Evolutionary conservation across 148 eudicot genomes (phyloP), one percentile per base, ranked within the genome.

Genomic region (Vaccinium vitisidaea): DNA sequence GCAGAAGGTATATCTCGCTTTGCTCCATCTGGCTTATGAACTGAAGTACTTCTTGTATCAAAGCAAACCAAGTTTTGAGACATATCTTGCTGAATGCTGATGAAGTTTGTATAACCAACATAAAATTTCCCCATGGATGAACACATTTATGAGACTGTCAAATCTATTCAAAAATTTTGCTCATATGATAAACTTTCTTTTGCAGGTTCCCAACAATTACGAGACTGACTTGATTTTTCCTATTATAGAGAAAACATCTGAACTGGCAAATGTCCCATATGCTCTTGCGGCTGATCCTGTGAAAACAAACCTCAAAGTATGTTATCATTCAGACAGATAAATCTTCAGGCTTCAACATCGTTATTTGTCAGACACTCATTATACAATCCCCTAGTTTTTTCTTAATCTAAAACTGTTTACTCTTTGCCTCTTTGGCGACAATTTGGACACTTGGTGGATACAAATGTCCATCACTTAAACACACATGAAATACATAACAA

Each of bases 131-230:
- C 3, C 19, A 1, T 0, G 63, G 15, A 27, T 52, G 14, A 16
- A 18, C 12, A 13, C 48, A 46, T 43, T 32, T 18, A 8, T n/a
- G n/a, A n/a, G n/a, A n/a, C n/a, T 18, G 58, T 63, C 14, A 69
- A 23, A 23, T 67, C 14, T 52, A 65, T 32, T 84, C 19, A 71
- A 7, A 58, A 16, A 61, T 81, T 80, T 63, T 61, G 36, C 80
- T 63, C 75, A 36, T 82, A 74, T 56, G 84, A 46, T 80, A 21
- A 56, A 71, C 79, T 69, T 69, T 27, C 74, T 69, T 80, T 85
- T 91, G 90, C 93, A 97, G 99, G 98, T 97, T 75, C 94, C 98
- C 39, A 95, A 97, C 91, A 97, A 97, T 88, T 97, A 95, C 15
- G 99, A 97, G 87, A 97, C 98, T 21, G 99, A 95, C 89, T 89